A percentile compares a stretch with the other conserved stretches of the same genome.
phyloP scores from a whole-genome alignment of 2,329 filamentous ascomycete species.

The Sporothrix inflata region DNA sequence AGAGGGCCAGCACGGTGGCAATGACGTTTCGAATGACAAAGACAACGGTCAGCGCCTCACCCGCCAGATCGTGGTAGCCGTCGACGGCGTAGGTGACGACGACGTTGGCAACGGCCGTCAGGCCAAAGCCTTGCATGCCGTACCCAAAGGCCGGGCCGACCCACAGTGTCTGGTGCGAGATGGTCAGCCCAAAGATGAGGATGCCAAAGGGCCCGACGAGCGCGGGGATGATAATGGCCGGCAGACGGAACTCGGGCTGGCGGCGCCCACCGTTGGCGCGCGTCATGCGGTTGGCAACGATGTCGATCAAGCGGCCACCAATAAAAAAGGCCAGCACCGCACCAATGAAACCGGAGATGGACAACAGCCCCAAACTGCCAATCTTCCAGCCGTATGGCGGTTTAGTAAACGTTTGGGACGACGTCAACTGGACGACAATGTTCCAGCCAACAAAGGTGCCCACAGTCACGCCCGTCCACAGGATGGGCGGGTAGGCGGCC shows the following conservation, averaged over 20 bases:
- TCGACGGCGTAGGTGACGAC: not conserved
- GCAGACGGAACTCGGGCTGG: constrained; percentile 16
- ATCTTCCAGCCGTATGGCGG: not conserved
- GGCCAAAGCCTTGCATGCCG: not conserved
- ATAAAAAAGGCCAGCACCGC: not conserved
- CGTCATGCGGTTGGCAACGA: constrained; percentile 16
- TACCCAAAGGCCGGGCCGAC: not conserved
- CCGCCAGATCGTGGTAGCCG: not conserved
- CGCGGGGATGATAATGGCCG: constrained; percentile 8
- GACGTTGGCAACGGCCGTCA: not conserved
- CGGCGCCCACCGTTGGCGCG: constrained; percentile 12
- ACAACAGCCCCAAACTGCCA: not conserved
- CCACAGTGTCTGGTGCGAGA: not conserved
- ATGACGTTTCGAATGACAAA: not conserved
- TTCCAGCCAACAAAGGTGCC: constrained; percentile 7
- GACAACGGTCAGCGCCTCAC: not conserved
- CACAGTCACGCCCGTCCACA: not conserved
- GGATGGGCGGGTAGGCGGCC: not conserved
- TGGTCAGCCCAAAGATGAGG: not conserved
- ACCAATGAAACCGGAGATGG: not conserved
- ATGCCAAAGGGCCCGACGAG: not conserved
- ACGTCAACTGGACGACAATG: not conserved
- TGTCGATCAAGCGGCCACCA: constrained; percentile 7
- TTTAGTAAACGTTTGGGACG: not conserved
- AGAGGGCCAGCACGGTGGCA: not conserved